phyloP scores from a whole-genome alignment of 1,284 basidiomycete species.

The Sphagnurus paluster region DNA sequence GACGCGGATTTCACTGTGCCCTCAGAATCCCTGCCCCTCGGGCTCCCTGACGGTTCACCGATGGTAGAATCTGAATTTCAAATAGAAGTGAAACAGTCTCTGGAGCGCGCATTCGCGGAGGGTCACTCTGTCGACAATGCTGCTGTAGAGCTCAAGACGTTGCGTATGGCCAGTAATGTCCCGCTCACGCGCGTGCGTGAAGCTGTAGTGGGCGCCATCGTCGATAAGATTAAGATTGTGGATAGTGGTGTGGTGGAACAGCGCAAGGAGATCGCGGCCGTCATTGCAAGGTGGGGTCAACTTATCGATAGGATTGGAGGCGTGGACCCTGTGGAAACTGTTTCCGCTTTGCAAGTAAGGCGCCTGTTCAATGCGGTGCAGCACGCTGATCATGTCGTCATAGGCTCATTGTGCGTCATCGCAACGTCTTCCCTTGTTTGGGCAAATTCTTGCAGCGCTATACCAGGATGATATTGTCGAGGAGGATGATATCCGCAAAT shows the following conservation, averaged over 20 bases:
- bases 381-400: conserved; percentile 7
- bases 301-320: conserved; percentile 77
- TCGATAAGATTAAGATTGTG: conserved; percentile 63
- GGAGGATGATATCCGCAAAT: conserved; percentile 74
- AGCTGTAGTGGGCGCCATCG: conserved; percentile 74
- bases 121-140: conserved; percentile 90
- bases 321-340: conserved; percentile 72
- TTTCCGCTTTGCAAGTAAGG: conserved; percentile 67
- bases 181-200: conserved; percentile 75
- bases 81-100: conserved; percentile 75
- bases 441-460: conserved; percentile 70
- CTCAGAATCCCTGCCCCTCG: conserved; percentile 40
- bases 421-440: conserved; percentile 63
- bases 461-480: conserved; percentile 80
- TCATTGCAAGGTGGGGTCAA: conserved; percentile 69
- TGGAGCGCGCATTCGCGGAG: conserved; percentile 90
- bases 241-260: conserved; percentile 54
- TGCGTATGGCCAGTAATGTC: conserved; percentile 93
- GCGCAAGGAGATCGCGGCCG: conserved; percentile 57
- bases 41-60: conserved; percentile 30
- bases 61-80: conserved; percentile 73
- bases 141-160: conserved; percentile 89
- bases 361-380: conserved; percentile 1
- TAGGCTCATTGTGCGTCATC: conserved; percentile 68
- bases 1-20: conserved; percentile 35